Base-by-base conservation (phyloP, 768 basidiomycete species). In the Tubosaeta sp. region DNA sequence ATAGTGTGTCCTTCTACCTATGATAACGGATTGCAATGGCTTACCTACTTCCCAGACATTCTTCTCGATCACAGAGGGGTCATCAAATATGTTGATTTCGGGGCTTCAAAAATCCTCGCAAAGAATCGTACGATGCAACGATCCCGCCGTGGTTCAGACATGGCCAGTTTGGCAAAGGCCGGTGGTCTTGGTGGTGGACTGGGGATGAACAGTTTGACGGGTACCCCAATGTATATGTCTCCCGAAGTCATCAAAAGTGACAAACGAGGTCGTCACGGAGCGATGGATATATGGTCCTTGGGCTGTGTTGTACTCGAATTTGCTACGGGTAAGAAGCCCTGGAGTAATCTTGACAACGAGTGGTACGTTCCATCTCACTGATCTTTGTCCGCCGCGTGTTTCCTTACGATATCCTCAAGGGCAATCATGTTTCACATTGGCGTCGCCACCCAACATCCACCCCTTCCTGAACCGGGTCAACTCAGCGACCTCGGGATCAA, bases 371-470 rank as follows among this genome's bases (percentile, higher is more conserved):
- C 14, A 27, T 31, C 8, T 50, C 7, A 24, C 38, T 21, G 39
- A 29, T 12, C 6, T 36, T 11, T 22, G 35, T 41, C 50, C 27
- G n/a, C 40, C 9, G n/a, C 6, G 12, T 39, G 35, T 42, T 18
- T 27, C 11, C 21, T 48, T 11, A 31, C 63, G 36, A 61, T 32
- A 18, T 29, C 46, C 29, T 27, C 19, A 60, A 95, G 94, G 94
- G 94, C 95, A n/a, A 95, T 97, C 71, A 97, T 97, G 95, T 98
- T 95, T 76, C 94, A 95, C 65, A 96, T 97, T 50, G 95, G 95
- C 40, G 91, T 96, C 40, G 90, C 94, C 7, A 95, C 93, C 3
- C 89, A 98, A 59, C 93, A 96, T 62, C 96, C 96, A 16, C 94
- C 94, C 8, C 73, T 99, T 13, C 96, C 96, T 4, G 94, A 97